Percentiles rank a stretch among this genome's conserved stretches.
Evolutionary conservation across 1,284 basidiomycete species (phyloP).

Genomic region (Vanrija sp.): DNA sequence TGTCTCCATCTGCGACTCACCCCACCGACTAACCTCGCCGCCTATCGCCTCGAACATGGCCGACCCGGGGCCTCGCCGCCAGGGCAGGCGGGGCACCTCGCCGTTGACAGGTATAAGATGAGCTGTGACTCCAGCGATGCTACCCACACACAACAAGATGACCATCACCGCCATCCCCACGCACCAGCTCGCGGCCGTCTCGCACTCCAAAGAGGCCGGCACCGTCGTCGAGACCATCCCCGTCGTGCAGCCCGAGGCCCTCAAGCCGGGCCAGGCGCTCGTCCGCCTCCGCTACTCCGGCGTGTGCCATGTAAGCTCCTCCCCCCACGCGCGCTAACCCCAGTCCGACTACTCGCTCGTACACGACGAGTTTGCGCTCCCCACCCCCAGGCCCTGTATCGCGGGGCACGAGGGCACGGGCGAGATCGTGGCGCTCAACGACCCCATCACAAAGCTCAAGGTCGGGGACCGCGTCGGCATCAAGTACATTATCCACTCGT

Average conservation of each 20-base stretch:
- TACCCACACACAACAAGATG: not conserved
- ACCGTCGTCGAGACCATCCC: constrained; percentile 38
- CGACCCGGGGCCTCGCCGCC: too few relatives aligned
- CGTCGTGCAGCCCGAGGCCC: constrained; percentile 62
- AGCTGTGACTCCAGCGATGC: too few relatives aligned
- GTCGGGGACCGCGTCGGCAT: constrained; percentile 60
- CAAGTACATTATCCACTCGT: constrained; percentile 70
- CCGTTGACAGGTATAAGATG: constrained; percentile 55
- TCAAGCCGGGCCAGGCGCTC: constrained; percentile 53
- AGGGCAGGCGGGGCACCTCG: too few relatives aligned
- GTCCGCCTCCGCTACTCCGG: constrained; percentile 54
- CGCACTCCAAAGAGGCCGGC: constrained; percentile 51
- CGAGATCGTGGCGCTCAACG: constrained; percentile 68
- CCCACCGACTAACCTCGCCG: too few relatives aligned
- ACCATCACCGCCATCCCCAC: constrained; percentile 54
- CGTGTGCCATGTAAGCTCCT: constrained; percentile 51
- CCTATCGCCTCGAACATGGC: too few relatives aligned
- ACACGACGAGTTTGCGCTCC: not conserved
- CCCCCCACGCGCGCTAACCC: constrained; percentile 61
- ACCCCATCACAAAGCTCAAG: constrained; percentile 54
- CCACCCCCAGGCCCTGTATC: constrained; percentile 59
- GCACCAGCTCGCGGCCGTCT: constrained; percentile 61
- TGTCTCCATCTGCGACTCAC: too few relatives aligned
- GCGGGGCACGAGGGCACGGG: constrained; percentile 58
- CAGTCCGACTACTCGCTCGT: constrained; percentile 1